These are phyloP conservation scores for Colletotrichum caudatum DNA, from an alignment of 2,329 filamentous ascomycete species.

Conservation along the genomic window DNA sequence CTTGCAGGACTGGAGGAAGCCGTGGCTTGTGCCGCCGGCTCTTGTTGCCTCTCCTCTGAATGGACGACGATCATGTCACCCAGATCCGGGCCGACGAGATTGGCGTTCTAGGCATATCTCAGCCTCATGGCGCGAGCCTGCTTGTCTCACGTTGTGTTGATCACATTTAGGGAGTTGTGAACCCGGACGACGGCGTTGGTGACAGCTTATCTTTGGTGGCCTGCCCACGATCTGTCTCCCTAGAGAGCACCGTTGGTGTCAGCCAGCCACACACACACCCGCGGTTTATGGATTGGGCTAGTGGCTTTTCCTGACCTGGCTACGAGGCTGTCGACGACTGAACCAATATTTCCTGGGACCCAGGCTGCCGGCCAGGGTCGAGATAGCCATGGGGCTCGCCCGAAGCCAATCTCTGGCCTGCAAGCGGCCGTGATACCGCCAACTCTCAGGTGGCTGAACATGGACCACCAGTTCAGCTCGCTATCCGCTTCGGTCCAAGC, in stretches of 20 bases:
- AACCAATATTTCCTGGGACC: slow-evolving; percentile 19
- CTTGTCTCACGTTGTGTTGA: not conserved
- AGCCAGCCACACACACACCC: not conserved
- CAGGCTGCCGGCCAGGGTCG: slow-evolving; percentile 13
- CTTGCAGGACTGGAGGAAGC: not conserved
- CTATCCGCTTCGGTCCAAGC: slow-evolving; percentile 23
- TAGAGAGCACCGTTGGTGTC: no score
- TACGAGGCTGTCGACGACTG: not conserved
- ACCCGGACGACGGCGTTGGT: not conserved
- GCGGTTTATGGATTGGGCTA: not conserved
- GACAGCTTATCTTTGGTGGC: not conserved
- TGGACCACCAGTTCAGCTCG: slow-evolving; percentile 8
- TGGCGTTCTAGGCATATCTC: not conserved
- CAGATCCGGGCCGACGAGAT: not conserved
- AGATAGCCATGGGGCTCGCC: slow-evolving; percentile 22
- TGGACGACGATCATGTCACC: not conserved
- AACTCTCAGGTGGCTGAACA: slow-evolving; percentile 21
- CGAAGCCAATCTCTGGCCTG: slow-evolving; percentile 9
- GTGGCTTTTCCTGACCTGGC: not conserved
- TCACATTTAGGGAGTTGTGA: not conserved
- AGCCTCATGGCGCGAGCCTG: not conserved
- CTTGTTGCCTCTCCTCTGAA: not conserved
- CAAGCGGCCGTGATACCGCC: slow-evolving; percentile 3
- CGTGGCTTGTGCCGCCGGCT: not conserved
- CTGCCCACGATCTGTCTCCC: not conserved